A percentile compares a stretch with the other conserved stretches of the same genome.
Evolutionary conservation across 345 rosid species (phyloP).

Genomic region (Salix exigua): DNA sequence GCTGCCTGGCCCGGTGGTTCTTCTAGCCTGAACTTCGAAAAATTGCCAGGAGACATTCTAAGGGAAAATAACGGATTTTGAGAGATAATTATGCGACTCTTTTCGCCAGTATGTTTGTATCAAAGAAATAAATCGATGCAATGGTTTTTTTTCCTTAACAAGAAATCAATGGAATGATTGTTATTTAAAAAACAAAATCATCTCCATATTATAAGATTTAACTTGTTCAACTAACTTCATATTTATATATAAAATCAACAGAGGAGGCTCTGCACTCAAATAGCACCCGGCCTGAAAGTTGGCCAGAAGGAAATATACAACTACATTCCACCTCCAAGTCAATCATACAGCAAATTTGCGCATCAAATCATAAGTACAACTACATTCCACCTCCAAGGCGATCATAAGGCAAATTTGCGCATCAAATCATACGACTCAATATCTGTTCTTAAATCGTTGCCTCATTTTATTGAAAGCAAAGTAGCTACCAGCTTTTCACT

Average conservation of each 20-base stretch:
- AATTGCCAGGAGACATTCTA: neutral
- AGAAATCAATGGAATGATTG: neutral
- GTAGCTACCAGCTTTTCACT: neutral
- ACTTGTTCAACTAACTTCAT: too few species aligned
- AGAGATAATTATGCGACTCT: neutral
- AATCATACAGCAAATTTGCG: neutral
- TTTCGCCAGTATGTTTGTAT: neutral
- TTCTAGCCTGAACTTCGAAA: neutral
- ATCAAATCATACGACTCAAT: neutral
- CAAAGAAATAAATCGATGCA: neutral
- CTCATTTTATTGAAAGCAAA: neutral
- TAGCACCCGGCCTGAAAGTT: neutral
- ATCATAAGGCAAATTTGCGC: neutral
- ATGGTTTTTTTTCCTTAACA: neutral
- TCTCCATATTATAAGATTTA: neutral
- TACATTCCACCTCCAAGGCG: neutral
- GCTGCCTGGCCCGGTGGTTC: neutral
- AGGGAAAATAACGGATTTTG: neutral
- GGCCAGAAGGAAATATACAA: neutral
- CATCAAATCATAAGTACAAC: neutral
- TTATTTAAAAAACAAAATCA: neutral
- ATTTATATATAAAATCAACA: neutral
- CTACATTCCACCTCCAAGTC: neutral
- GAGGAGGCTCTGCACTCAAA: neutral
- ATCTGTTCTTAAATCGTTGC: neutral